Conservation (phyloP, 805 yeast species). For the Starmerella bombicola region DNA sequence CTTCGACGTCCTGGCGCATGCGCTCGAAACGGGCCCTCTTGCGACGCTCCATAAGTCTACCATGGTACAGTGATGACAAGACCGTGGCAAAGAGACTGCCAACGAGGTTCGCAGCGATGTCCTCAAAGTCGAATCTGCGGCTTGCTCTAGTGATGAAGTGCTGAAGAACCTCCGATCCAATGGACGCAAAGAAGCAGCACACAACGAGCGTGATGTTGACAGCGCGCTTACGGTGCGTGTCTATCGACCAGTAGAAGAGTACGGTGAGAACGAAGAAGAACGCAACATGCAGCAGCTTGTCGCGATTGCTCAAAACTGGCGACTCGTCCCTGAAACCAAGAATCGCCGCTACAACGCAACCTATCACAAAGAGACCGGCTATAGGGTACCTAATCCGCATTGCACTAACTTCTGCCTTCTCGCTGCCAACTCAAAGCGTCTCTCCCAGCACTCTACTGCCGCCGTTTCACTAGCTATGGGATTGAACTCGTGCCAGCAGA, state of each 20-base stretch:
- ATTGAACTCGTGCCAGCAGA: no score
- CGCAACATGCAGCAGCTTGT: slow-evolving; percentile 30
- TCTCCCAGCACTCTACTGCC: no score
- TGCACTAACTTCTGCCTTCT: background rate
- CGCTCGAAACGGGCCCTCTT: slow-evolving; percentile 26
- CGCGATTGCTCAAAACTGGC: slow-evolving; percentile 29
- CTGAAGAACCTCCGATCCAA: slow-evolving; percentile 33
- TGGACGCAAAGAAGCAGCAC: slow-evolving; percentile 29
- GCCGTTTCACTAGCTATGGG: no score
- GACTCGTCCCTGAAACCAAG: slow-evolving; percentile 23
- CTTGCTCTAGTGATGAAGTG: slow-evolving; percentile 23
- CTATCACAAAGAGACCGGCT: slow-evolving; percentile 18
- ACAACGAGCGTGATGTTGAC: slow-evolving; percentile 28
- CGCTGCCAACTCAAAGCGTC: background rate
- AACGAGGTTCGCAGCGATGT: slow-evolving; percentile 30
- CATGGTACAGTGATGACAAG: slow-evolving; percentile 29
- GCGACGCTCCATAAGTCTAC: slow-evolving; percentile 26
- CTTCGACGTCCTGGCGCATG: slow-evolving; percentile 21
- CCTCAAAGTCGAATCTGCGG: slow-evolving; percentile 30
- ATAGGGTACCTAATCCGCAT: slow-evolving; percentile 23
- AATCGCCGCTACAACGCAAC: slow-evolving; percentile 17
- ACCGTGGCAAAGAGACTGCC: slow-evolving; percentile 29
- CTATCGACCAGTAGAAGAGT: slow-evolving; percentile 35
- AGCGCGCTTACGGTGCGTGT: slow-evolving; percentile 29
- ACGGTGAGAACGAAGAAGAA: slow-evolving; percentile 31